phyloP scores from a whole-genome alignment of 2,329 filamentous ascomycete species.

The Aspergillus thermomutatus region DNA sequence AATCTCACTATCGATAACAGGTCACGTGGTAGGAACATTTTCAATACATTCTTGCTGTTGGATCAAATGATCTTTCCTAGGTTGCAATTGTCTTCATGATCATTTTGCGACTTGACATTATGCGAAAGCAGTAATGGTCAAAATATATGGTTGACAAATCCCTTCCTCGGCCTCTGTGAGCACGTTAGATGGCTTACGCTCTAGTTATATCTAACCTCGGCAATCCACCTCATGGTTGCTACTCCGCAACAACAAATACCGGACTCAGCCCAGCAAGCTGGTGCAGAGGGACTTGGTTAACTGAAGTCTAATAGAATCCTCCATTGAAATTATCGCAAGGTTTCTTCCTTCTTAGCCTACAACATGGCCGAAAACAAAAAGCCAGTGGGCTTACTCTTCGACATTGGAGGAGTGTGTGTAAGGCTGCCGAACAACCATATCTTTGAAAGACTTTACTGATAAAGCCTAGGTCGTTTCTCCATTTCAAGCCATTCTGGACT shows the following conservation, averaged over 20 bases:
- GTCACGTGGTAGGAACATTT: not conserved
- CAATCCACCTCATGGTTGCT: constrained; percentile 12
- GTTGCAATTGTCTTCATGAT: not conserved
- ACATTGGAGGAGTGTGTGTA: constrained; percentile 96
- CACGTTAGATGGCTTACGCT: not conserved
- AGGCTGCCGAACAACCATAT: constrained; percentile 33
- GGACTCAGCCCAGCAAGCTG: not conserved
- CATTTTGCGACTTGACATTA: not conserved
- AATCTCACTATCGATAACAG: constrained; percentile 10
- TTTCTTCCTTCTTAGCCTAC: not conserved
- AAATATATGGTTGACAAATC: not conserved
- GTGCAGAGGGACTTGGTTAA: not conserved
- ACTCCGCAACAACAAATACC: constrained; percentile 9
- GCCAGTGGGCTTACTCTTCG: constrained; percentile 80
- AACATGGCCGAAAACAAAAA: constrained; percentile 42
- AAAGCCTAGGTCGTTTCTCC: constrained; percentile 73
- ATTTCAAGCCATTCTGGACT: constrained; percentile 89
- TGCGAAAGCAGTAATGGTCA: not conserved
- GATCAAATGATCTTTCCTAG: not conserved
- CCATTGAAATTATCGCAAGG: not conserved
- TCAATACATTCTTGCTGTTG: not conserved
- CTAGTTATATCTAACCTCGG: constrained; percentile 24
- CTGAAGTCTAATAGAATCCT: not conserved
- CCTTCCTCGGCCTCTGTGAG: constrained; percentile 3
- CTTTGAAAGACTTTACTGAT: constrained; percentile 6